Percentiles rank a stretch among this genome's conserved stretches.
These are phyloP conservation scores for Thraustochytrium sp. DNA, from an alignment of 352 stramenopile species.

Conservation along the genomic window DNA sequence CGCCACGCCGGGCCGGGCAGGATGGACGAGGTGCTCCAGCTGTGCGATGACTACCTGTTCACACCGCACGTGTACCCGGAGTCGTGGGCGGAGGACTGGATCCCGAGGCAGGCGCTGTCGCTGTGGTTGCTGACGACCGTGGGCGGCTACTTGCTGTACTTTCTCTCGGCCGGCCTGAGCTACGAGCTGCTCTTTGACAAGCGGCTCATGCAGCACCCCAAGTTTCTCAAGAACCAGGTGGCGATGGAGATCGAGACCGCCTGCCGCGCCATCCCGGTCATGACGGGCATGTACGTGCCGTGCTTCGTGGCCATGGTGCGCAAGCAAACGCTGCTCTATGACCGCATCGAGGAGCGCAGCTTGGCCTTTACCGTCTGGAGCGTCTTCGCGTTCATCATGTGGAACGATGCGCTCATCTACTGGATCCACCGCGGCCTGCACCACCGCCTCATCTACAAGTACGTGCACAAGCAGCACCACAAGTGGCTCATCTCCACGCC, in stretches of 20 bases:
- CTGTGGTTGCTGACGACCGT: constrained; percentile 59
- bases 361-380: constrained; percentile 56
- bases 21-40: constrained; percentile 64
- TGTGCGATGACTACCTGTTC: constrained; percentile 56
- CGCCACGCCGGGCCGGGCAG: not conserved
- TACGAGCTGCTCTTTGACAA: constrained; percentile 66
- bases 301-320: constrained; percentile 63
- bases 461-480: constrained; percentile 67
- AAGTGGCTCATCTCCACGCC: constrained; percentile 66
- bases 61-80: constrained; percentile 59
- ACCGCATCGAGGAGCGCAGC: constrained; percentile 53
- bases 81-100: constrained; percentile 53
- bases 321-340: constrained; percentile 60
- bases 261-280: constrained; percentile 60
- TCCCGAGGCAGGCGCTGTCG: constrained; percentile 57
- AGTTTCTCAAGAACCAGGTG: constrained; percentile 64
- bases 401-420: constrained; percentile 71
- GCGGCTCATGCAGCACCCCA: constrained; percentile 60
- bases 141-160: constrained; percentile 61
- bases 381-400: constrained; percentile 60
- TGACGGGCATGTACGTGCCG: constrained; percentile 62
- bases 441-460: constrained; percentile 60
- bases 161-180: constrained; percentile 54
- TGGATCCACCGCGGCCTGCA: constrained; percentile 69
- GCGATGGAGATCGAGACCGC: constrained; percentile 57